Evolutionary conservation across 2,329 filamentous ascomycete genomes (phyloP).

Genomic region (Tolypocladium capitatum): DNA sequence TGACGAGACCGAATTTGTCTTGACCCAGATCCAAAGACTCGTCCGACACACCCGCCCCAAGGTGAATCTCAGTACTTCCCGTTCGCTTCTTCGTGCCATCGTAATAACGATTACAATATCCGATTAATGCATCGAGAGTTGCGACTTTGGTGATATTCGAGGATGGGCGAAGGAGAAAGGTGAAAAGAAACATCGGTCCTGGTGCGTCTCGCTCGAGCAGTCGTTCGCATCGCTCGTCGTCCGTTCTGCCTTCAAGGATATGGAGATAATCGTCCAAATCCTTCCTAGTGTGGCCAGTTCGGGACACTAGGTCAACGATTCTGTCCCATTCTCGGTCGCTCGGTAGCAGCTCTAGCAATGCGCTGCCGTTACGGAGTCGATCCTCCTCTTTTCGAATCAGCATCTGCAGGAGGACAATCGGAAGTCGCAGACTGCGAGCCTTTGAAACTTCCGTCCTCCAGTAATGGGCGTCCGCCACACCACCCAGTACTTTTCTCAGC

Average conservation of each 20-base stretch:
- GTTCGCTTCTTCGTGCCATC: neutral
- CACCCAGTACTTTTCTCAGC: conserved; percentile 10
- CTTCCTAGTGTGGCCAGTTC: conserved; percentile 9
- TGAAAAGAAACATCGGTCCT: conserved; percentile 17
- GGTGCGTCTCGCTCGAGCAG: conserved; percentile 12
- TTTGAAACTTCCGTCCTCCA: conserved; percentile 11
- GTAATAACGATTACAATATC: conserved; percentile 10
- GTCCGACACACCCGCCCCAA: neutral
- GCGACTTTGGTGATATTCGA: conserved; percentile 11
- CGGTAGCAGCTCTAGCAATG: conserved; percentile 13
- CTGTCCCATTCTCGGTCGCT: conserved; percentile 9
- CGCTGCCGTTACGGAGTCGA: conserved; percentile 4
- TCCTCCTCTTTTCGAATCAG: conserved; percentile 12
- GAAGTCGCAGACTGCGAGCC: conserved; percentile 14
- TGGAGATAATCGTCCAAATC: conserved; percentile 14
- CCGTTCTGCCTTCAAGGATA: conserved; percentile 15
- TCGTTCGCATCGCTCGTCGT: conserved; percentile 18
- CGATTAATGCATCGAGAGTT: conserved; percentile 14
- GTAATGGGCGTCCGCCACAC: neutral
- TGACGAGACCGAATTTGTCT: conserved; percentile 11
- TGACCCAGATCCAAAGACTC: conserved; percentile 6
- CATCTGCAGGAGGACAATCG: conserved; percentile 19
- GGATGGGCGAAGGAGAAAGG: conserved; percentile 15
- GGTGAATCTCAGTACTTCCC: neutral
- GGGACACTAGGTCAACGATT: conserved; percentile 7